Base-by-base conservation (phyloP, 345 rosid genomes). In the Linum tenue region DNA sequence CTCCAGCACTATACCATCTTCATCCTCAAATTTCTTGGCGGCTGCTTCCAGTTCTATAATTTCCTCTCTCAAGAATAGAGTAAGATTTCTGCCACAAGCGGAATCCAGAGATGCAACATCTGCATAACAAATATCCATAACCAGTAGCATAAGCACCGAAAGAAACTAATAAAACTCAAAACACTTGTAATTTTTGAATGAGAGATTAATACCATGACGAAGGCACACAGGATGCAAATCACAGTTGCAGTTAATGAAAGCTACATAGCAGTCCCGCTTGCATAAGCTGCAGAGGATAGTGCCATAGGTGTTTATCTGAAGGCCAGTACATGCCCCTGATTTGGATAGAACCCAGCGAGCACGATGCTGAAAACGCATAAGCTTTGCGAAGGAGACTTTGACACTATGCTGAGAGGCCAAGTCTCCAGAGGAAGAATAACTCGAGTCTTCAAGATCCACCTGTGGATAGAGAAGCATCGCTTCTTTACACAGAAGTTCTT, bases 401-500 rank as follows among this genome's bases (percentile, higher is more conserved):
- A 86, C 76, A 72, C 71, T 65, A 55, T 41, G 78, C 65, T 83
- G 82, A 70, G 91, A 81, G 10, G 73, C 77, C 81, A 83, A 74
- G 60, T 83, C 91, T 15, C 83, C 76, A 16, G 78, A 74, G 12
- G 88, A 81, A 75, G 64, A 73, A 67, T 82, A 22, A 22, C 31
- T 86, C 69, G 73, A 71, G 73, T 85, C 91, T 77, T 85, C 89
- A 62, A 82, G 68, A 64, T 81, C 82, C 71, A 73, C 53, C 62
- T 78, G 80, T 11, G 81, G 70, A 68, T 77, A 16, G 16, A 95
- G 85, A 66, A 76, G 82, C 96, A 91, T 86, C 62, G 99, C 98
- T 82, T 95, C 99, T 77, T 85, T 87, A 73, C 99, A 95, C 39
- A 95, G 73, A 76, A 95, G 84, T 70, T 95, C 98, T 80, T 95